phyloP scores from a whole-genome alignment of 345 rosid species.

The Linum trigynum region DNA sequence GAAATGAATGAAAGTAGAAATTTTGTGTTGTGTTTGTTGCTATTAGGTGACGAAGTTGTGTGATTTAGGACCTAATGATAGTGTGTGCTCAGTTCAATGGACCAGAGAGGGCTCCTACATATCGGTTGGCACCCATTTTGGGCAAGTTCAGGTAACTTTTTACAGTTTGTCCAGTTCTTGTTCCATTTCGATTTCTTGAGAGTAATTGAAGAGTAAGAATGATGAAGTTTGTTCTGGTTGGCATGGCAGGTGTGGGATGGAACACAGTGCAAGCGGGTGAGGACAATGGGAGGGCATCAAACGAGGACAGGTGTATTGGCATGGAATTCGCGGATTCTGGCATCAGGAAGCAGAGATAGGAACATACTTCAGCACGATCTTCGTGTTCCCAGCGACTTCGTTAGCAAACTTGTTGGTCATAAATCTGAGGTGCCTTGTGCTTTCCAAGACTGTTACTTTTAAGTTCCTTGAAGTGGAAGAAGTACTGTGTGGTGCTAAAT shows the following conservation, averaged over 20 bases:
- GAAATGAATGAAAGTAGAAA: background rate
- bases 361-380: constrained; percentile 95
- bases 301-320: constrained; percentile 93
- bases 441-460: background rate
- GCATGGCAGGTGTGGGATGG: constrained; percentile 81
- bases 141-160: constrained; percentile 79
- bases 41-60: constrained; percentile 86
- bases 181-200: background rate
- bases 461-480: background rate
- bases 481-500: background rate
- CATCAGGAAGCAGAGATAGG: constrained; percentile 94
- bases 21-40: background rate
- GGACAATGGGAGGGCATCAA: constrained; percentile 92
- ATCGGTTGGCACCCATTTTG: constrained; percentile 72
- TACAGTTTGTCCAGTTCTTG: background rate
- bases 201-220: background rate
- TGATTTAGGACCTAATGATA: constrained; percentile 78
- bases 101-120: constrained; percentile 91
- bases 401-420: constrained; percentile 81
- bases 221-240: background rate
- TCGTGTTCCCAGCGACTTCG: constrained; percentile 57
- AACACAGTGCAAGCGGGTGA: constrained; percentile 64
- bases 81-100: constrained; percentile 91
- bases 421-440: constrained; percentile 61
- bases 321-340: constrained; percentile 76